Evolutionary conservation across 2,329 filamentous ascomycete genomes (phyloP).

Genomic region (Pseudocercospora eumusae): DNA sequence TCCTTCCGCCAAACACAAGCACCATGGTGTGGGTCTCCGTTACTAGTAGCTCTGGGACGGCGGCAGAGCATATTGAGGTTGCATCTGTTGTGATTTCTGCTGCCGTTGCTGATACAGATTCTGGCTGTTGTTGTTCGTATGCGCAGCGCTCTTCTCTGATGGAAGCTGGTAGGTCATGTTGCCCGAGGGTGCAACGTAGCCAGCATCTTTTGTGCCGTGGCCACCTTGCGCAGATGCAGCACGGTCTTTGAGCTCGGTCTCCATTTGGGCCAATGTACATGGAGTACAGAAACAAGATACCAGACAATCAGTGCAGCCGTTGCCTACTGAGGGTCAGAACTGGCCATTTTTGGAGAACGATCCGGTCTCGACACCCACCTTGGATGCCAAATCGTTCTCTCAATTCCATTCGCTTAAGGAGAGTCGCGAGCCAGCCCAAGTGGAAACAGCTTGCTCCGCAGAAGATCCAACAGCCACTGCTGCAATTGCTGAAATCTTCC

Average conservation of each 20-base stretch:
- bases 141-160: not conserved
- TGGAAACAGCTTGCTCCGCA: constrained; percentile 8
- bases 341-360: not conserved
- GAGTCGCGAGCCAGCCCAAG: constrained; percentile 5
- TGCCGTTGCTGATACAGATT: not conserved
- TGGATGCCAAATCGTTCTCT: constrained; percentile 5
- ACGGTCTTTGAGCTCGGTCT: constrained; percentile 2
- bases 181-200: not conserved
- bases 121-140: not conserved
- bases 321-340: not conserved
- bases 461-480: constrained; percentile 6
- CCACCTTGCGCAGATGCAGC: not conserved
- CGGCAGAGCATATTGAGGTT: not conserved
- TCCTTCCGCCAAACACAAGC: not conserved
- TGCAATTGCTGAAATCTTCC: constrained; percentile 5
- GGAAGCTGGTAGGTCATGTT: constrained; percentile 1
- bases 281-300: constrained; percentile 6
- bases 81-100: not conserved
- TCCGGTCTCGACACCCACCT: not conserved
- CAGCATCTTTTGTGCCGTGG: not conserved
- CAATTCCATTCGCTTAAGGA: not conserved
- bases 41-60: not conserved
- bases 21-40: not conserved
- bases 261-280: constrained; percentile 8
- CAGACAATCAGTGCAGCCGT: constrained; percentile 7